phyloP scores from a whole-genome alignment of 306 rosid genomes.

The Quillaja saponaria region DNA sequence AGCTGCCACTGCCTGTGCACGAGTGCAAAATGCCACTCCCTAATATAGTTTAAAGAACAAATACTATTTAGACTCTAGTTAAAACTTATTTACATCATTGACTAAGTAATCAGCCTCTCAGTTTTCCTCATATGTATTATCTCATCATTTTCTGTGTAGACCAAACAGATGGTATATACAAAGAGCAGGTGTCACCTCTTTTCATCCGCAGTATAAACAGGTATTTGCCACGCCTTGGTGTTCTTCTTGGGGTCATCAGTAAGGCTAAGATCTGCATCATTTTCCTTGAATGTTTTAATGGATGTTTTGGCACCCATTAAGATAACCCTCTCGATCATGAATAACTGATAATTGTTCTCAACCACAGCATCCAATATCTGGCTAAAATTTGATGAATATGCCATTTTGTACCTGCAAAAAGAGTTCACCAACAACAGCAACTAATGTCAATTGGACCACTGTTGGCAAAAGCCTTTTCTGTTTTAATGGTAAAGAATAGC shows the following conservation, averaged over 20 bases:
- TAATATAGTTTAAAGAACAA: slow-evolving; percentile 28
- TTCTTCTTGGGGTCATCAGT: slow-evolving; percentile 94
- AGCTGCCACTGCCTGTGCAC: too few relatives aligned
- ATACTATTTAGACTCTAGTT: slow-evolving; percentile 33
- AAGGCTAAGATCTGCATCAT: slow-evolving; percentile 66
- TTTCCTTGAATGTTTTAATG: slow-evolving; percentile 85
- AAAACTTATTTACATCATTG: slow-evolving; percentile 47
- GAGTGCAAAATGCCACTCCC: too few relatives aligned
- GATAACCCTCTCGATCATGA: slow-evolving; percentile 89
- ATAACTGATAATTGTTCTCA: slow-evolving; percentile 78
- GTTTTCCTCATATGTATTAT: slow-evolving; percentile 11
- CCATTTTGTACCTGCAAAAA: slow-evolving; percentile 71
- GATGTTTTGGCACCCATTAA: slow-evolving; percentile 76
- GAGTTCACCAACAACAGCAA: slow-evolving; percentile 25
- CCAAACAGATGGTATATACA: slow-evolving; percentile 1
- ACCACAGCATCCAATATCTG: slow-evolving; percentile 60
- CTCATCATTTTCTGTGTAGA: slow-evolving; percentile 5
- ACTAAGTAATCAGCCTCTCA: slow-evolving; percentile 30
- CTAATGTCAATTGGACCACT: slow-evolving; percentile 7
- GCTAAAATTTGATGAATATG: slow-evolving; percentile 79
- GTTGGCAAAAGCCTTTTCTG: neutral
- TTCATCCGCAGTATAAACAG: slow-evolving; percentile 68
- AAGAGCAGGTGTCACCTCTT: slow-evolving; percentile 40
- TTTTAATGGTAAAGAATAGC: too few relatives aligned
- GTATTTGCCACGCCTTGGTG: slow-evolving; percentile 82